Evolutionary conservation across 1,284 basidiomycete species (phyloP).

Genomic region (Mrakiaceae sp.): DNA sequence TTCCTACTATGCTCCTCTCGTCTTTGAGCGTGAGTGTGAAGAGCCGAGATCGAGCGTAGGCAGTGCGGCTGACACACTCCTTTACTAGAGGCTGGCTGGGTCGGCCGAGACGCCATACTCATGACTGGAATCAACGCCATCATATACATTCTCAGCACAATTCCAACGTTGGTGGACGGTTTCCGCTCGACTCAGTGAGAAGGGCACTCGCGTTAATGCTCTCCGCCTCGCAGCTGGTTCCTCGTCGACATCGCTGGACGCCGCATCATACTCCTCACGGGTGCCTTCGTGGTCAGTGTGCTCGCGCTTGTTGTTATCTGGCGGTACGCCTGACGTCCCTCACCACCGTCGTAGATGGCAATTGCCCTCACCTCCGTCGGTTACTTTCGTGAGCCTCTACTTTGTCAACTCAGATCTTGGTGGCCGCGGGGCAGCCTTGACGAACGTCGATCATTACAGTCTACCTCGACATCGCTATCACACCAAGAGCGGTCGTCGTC

Average conservation of each 20-base stretch:
- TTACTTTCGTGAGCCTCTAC: slow-evolving; percentile 22
- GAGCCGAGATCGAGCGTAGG: slow-evolving; percentile 12
- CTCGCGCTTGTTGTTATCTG: neutral
- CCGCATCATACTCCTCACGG: slow-evolving; percentile 78
- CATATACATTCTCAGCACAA: slow-evolving; percentile 71
- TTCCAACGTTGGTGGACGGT: slow-evolving; percentile 54
- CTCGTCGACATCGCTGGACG: slow-evolving; percentile 88
- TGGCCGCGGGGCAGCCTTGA: slow-evolving; percentile 54
- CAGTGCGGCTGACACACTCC: neutral
- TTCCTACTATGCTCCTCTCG: slow-evolving; percentile 79
- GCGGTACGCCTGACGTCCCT: neutral
- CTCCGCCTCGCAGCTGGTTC: slow-evolving; percentile 55
- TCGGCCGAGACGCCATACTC: slow-evolving; percentile 88
- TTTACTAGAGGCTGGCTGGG: slow-evolving; percentile 70
- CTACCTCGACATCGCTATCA: slow-evolving; percentile 75
- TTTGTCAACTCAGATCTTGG: slow-evolving; percentile 38
- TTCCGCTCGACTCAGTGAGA: too few relatives aligned
- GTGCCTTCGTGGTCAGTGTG: slow-evolving; percentile 40
- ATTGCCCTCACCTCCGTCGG: slow-evolving; percentile 32
- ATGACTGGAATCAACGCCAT: slow-evolving; percentile 95
- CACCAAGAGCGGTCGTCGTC: slow-evolving; percentile 54
- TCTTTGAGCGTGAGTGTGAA: slow-evolving; percentile 53
- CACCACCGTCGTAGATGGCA: slow-evolving; percentile 25
- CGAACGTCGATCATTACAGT: slow-evolving; percentile 81
- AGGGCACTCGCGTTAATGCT: slow-evolving; percentile 17